A percentile compares a stretch with the other conserved stretches of the same genome.
Conservation (phyloP, 2,329 filamentous ascomycete genomes). For the Claviceps humidiphila region DNA sequence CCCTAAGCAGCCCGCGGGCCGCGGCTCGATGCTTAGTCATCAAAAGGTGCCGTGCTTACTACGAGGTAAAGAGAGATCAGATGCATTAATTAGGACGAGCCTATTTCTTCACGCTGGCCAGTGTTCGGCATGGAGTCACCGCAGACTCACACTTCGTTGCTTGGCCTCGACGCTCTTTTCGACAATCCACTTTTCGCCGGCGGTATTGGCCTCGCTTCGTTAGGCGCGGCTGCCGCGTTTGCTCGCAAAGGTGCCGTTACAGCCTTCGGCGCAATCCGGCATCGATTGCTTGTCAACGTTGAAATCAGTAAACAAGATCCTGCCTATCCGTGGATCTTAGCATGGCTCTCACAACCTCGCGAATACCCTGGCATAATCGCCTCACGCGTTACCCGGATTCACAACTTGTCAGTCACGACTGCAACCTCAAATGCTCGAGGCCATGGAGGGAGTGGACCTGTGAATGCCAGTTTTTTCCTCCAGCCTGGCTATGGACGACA, state of each 20-base stretch:
- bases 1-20: no score
- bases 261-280: constrained; percentile 60
- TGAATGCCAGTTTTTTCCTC: constrained; percentile 70
- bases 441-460: constrained; percentile 47
- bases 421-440: constrained; percentile 48
- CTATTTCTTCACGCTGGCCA: background rate
- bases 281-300: constrained; percentile 82
- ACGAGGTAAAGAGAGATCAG: background rate
- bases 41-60: background rate
- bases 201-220: constrained; percentile 80
- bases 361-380: constrained; percentile 46
- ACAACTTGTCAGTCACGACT: constrained; percentile 43
- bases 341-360: constrained; percentile 84
- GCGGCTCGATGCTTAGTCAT: background rate
- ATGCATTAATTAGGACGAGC: background rate
- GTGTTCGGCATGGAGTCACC: constrained; percentile 18
- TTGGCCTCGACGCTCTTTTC: constrained; percentile 45
- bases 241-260: constrained; percentile 64
- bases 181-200: constrained; percentile 51
- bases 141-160: constrained; percentile 18
- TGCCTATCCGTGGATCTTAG: constrained; percentile 85
- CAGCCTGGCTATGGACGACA: constrained; percentile 87
- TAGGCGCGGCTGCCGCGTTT: constrained; percentile 71
- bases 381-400: constrained; percentile 43
- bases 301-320: constrained; percentile 92